Conservation (phyloP, 2,329 filamentous ascomycete genomes). For the Macrophomina phaseolina region DNA sequence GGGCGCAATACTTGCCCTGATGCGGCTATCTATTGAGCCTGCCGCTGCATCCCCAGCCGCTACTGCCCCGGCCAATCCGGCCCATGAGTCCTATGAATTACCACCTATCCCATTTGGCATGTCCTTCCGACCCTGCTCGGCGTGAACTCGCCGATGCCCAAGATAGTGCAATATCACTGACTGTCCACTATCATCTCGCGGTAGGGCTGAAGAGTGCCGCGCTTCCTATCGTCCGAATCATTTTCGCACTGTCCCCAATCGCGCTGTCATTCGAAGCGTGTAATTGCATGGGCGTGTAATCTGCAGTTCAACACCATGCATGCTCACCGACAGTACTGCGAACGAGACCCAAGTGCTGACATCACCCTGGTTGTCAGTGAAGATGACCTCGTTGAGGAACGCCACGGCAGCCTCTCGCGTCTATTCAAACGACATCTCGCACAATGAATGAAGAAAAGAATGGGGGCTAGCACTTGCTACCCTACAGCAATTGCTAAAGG, state of each 20-base stretch:
- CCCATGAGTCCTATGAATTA: constrained; percentile 7
- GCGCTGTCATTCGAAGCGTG: background rate
- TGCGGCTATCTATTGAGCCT: constrained; percentile 15
- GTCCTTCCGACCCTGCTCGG: constrained; percentile 20
- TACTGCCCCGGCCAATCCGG: background rate
- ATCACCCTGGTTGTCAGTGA: background rate
- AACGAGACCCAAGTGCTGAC: background rate
- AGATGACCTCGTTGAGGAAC: too few species aligned
- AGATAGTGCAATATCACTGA: constrained; percentile 9
- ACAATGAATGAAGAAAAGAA: constrained; percentile 4
- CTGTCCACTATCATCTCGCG: background rate
- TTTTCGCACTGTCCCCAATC: background rate
- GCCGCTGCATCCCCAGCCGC: background rate
- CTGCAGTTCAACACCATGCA: background rate
- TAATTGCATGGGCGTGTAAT: background rate
- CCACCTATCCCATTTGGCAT: background rate
- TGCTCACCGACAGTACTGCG: background rate
- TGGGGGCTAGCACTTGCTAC: constrained; percentile 18
- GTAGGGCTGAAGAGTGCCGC: constrained; percentile 2
- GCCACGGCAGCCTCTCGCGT: background rate
- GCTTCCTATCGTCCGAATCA: constrained; percentile 10
- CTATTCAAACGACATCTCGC: background rate
- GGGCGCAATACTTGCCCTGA: constrained; percentile 21
- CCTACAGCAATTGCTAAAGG: constrained; percentile 21
- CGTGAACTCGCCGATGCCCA: constrained; percentile 1